A percentile compares a stretch with the other conserved stretches of the same genome.
Conservation (phyloP, 2,329 filamentous ascomycete genomes). For the Ilyonectria sp. region DNA sequence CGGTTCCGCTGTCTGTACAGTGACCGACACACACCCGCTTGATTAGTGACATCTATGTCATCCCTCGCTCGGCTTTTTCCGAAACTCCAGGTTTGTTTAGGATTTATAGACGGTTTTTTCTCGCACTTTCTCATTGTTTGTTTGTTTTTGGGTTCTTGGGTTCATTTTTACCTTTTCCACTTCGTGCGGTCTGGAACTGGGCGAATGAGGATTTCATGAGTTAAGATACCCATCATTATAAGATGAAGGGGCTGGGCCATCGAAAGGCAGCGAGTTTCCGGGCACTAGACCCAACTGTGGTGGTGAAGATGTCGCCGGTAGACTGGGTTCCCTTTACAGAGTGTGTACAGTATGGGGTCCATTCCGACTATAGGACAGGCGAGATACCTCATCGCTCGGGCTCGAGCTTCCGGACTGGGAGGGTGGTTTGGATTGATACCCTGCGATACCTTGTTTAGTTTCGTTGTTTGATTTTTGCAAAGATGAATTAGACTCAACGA, state of each 20-base stretch:
- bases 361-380: constrained; percentile 27
- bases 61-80: constrained; percentile 19
- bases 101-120: constrained; percentile 34
- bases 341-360: constrained; percentile 18
- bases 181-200: constrained; percentile 23
- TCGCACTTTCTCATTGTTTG: constrained; percentile 12
- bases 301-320: constrained; percentile 18
- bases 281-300: constrained; percentile 12
- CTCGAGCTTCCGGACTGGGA: constrained; percentile 34
- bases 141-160: constrained; percentile 14
- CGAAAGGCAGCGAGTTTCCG: constrained; percentile 18
- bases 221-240: constrained; percentile 46
- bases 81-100: constrained; percentile 21
- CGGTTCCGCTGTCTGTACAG: constrained; percentile 14
- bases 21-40: constrained; percentile 25
- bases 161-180: constrained; percentile 29
- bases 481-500: constrained; percentile 31
- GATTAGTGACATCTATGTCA: constrained; percentile 13
- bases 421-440: constrained; percentile 47
- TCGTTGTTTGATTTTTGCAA: constrained; percentile 24
- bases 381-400: constrained; percentile 30
- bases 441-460: constrained; percentile 34
- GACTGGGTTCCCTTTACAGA: constrained; percentile 17
- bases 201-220: constrained; percentile 34
- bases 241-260: constrained; percentile 34